A percentile compares a stretch with the other conserved stretches of the same genome.
Conservation (phyloP, 2,329 filamentous ascomycete genomes). For the Orbilia ellipsospora region DNA sequence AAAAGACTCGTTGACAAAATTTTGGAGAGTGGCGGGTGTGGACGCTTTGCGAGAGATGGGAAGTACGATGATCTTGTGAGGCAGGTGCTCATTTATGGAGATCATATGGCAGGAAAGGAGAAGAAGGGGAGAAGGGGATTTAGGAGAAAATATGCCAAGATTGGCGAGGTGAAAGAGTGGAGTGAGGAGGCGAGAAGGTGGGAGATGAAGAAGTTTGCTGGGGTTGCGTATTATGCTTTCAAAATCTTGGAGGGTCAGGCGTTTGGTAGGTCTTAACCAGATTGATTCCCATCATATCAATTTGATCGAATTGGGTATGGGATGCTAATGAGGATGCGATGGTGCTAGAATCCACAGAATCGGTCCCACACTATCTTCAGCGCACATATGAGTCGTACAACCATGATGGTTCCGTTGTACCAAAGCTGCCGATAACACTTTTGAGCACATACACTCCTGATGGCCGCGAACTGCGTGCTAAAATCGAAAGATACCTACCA, state of each 20-base stretch:
- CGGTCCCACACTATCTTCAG: conserved; percentile 26
- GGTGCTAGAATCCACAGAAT: conserved; percentile 27
- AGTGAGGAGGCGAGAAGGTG: conserved; percentile 13
- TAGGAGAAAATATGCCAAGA: not conserved
- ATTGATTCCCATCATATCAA: no score
- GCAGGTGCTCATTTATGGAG: not conserved
- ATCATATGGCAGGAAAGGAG: not conserved
- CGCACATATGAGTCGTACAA: no score
- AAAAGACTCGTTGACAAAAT: conserved; percentile 3
- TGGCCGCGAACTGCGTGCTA: conserved; percentile 1
- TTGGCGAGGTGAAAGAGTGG: conserved; percentile 6
- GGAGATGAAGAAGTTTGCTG: conserved; percentile 47
- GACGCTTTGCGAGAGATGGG: conserved; percentile 3
- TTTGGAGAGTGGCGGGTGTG: conserved; percentile 9
- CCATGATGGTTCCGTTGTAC: conserved; percentile 1
- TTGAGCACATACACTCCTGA: conserved; percentile 27
- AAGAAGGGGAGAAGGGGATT: not conserved
- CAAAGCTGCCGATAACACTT: not conserved
- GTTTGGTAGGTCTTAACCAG: not conserved
- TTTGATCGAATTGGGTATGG: no score
- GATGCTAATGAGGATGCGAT: not conserved
- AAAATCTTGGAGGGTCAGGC: conserved; percentile 11
- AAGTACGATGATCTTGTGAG: conserved; percentile 7
- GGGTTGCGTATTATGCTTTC: conserved; percentile 31
- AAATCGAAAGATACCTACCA: conserved; percentile 20